Base-by-base conservation (phyloP, 108 stramenopile genomes). In the Cylindrotheca fusiformis region DNA sequence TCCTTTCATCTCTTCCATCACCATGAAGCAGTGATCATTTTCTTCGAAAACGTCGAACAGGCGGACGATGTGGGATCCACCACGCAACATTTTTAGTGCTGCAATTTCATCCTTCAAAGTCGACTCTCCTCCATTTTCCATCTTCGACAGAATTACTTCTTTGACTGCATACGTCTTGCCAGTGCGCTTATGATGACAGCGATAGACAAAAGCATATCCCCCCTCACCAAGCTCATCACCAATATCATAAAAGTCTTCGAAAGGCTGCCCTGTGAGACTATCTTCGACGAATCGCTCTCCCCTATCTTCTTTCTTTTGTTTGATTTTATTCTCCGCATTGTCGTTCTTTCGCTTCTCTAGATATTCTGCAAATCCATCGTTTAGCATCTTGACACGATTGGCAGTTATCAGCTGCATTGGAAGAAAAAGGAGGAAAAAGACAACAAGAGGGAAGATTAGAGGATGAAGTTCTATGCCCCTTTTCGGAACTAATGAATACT, bases 1-100 rank as follows among this genome's bases (percentile, higher is more conserved):
- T 32, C 93, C 93, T 54, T 75, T 78, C 63, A 86, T 76, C 48
- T 79, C 75, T 55, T 90, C 93, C 71, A 88, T 81, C 4, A 94
- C 76, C 49, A 94, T 76, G 54, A 81, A 83, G 52, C 66, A 84
- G 30, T 82, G 52, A 33, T 78, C 71, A 17, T 65, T 55, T 48
- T 89, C 83, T 10, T 76, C 64, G 44, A 86, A 79, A 31, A 88
- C 83, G 58, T 86, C 85, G 32, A 72, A 65, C 25, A 93, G 68
- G 14, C 78, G 72, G 63, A 93, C 80, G 63, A 94, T 85, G 49
- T 90, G 79, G 17, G 81, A 78, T 56, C 85, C 83, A 45, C 85
- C 85, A 25, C 75, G 58, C 20, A 89, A 65, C 30, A 78, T 56
- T n/a, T 78, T 77, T 25, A 89, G 58, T 2, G 82, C 75, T n/a